Evolutionary conservation across 2,329 filamentous ascomycete species (phyloP).

Genomic region (Colletotrichum abscissum): DNA sequence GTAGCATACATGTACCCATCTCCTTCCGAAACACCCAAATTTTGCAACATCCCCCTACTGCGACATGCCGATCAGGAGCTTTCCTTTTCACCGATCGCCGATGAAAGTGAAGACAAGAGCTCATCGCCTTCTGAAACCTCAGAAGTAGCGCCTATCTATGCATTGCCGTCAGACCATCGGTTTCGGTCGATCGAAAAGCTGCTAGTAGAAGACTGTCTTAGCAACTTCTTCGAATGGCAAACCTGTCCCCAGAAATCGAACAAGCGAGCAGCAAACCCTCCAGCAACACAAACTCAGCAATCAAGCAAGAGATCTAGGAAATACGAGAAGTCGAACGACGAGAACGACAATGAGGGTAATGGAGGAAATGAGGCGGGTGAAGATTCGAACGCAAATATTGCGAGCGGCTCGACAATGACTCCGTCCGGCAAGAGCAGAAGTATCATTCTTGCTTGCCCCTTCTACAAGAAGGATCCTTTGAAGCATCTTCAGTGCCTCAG

Average conservation of each 20-base stretch:
- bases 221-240: not conserved
- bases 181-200: not conserved
- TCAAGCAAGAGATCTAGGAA: not conserved
- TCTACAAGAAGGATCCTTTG: slow-evolving; percentile 41
- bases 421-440: not conserved
- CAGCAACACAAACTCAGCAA: not conserved
- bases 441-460: slow-evolving; percentile 41
- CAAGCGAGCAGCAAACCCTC: not conserved
- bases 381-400: not conserved
- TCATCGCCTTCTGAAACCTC: not conserved
- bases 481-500: slow-evolving; percentile 42
- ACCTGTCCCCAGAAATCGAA: not conserved
- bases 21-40: no score
- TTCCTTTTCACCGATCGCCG: not conserved
- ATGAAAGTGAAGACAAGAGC: not conserved
- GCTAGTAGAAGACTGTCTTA: not conserved
- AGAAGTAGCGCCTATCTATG: not conserved
- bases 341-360: no score
- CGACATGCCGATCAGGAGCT: not conserved
- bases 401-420: not conserved
- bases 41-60: not conserved
- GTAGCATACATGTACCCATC: no score
- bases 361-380: not conserved
- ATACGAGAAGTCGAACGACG: no score
- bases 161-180: not conserved